Conservation (phyloP, 306 rosid genomes). For the Prosopis cineraria region DNA sequence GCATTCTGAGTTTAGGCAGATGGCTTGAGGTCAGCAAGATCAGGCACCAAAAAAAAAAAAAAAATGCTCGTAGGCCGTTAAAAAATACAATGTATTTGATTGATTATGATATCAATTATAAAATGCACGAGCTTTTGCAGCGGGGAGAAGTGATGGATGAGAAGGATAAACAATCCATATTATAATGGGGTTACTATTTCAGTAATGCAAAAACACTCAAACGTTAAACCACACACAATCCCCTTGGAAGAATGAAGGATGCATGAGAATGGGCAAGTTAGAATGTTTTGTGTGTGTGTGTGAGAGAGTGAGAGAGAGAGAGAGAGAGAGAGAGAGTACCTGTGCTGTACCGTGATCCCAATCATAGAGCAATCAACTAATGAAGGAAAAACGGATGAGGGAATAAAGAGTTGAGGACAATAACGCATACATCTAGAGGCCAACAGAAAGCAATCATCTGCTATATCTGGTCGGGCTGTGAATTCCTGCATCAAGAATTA, state of each 20-base stretch:
- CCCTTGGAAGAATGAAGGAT: constrained; percentile 19
- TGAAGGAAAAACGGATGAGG: constrained; percentile 83
- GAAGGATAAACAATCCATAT: background rate
- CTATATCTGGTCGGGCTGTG: constrained; percentile 98
- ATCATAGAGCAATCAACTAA: constrained; percentile 94
- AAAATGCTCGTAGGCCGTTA: background rate
- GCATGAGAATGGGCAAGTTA: background rate
- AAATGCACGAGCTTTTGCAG: background rate
- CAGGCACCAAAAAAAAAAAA: constrained; percentile 4
- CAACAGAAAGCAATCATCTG: constrained; percentile 97
- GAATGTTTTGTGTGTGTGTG: background rate
- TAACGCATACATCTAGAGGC: constrained; percentile 99
- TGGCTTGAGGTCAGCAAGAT: background rate
- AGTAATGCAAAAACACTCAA: background rate
- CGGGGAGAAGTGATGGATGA: background rate
- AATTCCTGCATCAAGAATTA: constrained; percentile 71
- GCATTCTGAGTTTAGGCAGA: background rate
- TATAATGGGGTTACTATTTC: constrained; percentile 1
- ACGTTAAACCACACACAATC: background rate
- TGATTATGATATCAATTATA: background rate
- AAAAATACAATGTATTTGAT: background rate
- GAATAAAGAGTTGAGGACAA: constrained; percentile 95
- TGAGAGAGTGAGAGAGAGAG: background rate
- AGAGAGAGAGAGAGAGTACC: constrained; percentile 48
- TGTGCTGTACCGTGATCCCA: constrained; percentile 96